Percentiles rank a stretch among this genome's conserved stretches.
phyloP scores from a whole-genome alignment of 768 basidiomycete species.

The Pholiota conissans region DNA sequence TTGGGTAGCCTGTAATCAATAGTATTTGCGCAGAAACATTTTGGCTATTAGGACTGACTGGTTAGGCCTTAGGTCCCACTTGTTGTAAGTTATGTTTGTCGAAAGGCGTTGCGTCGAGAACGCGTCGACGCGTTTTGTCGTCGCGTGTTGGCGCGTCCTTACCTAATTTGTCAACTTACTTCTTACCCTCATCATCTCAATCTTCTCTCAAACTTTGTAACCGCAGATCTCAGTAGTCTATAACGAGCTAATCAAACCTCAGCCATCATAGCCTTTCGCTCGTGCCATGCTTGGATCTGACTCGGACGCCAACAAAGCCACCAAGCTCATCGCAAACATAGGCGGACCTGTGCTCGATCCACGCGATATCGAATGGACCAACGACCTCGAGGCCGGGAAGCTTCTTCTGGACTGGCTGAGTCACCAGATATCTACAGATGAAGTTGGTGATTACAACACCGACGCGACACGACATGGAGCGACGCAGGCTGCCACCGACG shows the following conservation, averaged over 20 bases:
- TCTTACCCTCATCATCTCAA: neutral
- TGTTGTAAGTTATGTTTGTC: too few relatives aligned
- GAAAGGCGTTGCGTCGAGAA: neutral
- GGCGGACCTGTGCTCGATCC: slow-evolving; percentile 4
- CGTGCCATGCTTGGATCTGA: neutral
- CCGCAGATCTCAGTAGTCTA: neutral
- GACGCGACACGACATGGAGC: neutral
- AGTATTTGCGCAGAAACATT: too few relatives aligned
- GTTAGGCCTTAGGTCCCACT: too few relatives aligned
- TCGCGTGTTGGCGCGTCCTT: neutral
- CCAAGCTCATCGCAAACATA: neutral
- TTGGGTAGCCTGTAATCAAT: too few relatives aligned
- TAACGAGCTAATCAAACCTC: too few relatives aligned
- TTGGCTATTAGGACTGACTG: too few relatives aligned
- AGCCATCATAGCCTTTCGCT: neutral
- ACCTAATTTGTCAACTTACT: neutral
- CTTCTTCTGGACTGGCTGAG: slow-evolving; percentile 15
- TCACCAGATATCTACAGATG: slow-evolving; percentile 2
- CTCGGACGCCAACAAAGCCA: neutral
- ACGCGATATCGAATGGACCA: slow-evolving; percentile 2
- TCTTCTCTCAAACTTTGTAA: neutral
- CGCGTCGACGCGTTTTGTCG: too few relatives aligned
- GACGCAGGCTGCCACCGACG: neutral
- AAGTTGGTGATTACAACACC: neutral
- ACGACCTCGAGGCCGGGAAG: slow-evolving; percentile 11